Conservation (phyloP, 129 eudicot genomes). For the Silybum marianum region DNA sequence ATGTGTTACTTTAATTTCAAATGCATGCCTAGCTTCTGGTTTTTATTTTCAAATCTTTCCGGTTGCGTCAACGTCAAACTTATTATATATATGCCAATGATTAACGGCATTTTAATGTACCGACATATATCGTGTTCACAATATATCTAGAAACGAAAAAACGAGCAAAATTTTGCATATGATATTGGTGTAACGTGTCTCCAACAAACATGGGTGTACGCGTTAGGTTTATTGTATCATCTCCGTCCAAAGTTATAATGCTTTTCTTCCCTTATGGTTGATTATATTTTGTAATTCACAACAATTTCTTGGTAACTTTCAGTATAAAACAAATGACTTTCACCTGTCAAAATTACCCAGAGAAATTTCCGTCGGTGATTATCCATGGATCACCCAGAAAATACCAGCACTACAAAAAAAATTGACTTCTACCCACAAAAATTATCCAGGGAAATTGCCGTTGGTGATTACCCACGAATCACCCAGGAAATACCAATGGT, state of each 20-base stretch:
- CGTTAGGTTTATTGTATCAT: neutral
- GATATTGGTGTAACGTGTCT: neutral
- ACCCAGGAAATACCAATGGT: too few relatives aligned
- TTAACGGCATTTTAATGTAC: neutral
- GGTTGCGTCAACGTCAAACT: neutral
- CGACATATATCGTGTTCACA: neutral
- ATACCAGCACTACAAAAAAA: too few relatives aligned
- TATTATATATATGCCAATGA: neutral
- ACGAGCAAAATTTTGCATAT: neutral
- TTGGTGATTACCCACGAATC: too few relatives aligned
- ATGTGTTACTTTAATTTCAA: constrained; percentile 6
- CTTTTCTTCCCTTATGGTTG: neutral
- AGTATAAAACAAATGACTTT: too few relatives aligned
- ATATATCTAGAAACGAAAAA: neutral
- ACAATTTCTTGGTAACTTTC: neutral
- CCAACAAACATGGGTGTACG: neutral
- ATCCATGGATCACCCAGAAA: too few relatives aligned
- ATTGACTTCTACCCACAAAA: too few relatives aligned
- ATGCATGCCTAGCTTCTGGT: too few relatives aligned
- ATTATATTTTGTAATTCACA: too few relatives aligned
- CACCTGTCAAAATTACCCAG: too few relatives aligned
- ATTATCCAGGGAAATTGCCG: too few relatives aligned
- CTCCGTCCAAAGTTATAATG: neutral
- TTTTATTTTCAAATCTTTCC: neutral
- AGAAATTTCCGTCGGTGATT: too few relatives aligned